Percentiles rank a stretch among this genome's conserved stretches.
Evolutionary conservation across 345 rosid genomes (phyloP).

Genomic region (Heritiera fomes): DNA sequence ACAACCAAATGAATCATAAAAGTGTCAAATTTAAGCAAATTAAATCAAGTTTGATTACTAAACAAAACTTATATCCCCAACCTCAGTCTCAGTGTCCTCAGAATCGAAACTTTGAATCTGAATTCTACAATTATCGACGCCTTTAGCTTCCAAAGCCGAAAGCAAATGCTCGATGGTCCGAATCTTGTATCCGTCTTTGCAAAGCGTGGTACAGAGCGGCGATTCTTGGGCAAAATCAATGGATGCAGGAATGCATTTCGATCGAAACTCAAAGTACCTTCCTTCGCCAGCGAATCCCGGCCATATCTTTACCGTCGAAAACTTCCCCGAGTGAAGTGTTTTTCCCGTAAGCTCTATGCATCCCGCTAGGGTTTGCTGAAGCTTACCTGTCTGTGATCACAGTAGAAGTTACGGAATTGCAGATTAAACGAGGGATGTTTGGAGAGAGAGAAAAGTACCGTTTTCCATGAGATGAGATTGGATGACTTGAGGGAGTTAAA

Average conservation of each 20-base stretch:
- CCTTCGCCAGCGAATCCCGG: conserved; percentile 77
- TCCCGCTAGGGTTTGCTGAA: conserved; percentile 71
- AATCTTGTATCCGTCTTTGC: conserved; percentile 50
- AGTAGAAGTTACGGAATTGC: neutral
- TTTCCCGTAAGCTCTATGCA: conserved; percentile 53
- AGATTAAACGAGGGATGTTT: neutral
- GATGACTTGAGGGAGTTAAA: conserved; percentile 49
- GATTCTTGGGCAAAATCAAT: conserved; percentile 58
- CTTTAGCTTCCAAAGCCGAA: conserved; percentile 77
- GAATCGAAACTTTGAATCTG: conserved; percentile 40
- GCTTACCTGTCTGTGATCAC: conserved; percentile 56
- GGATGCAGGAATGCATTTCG: conserved; percentile 62
- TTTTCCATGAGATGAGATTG: conserved; percentile 54
- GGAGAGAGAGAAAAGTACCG: conserved; percentile 33
- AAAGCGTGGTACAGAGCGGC: conserved; percentile 70
- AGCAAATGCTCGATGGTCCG: conserved; percentile 88
- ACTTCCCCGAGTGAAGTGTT: conserved; percentile 71
- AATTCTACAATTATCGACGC: conserved; percentile 79
- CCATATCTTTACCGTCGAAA: conserved; percentile 54
- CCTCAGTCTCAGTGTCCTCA: conserved; percentile 55
- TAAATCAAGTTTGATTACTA: neutral
- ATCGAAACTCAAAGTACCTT: conserved; percentile 55
- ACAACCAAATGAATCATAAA: neutral
- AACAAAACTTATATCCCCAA: conserved; percentile 22
- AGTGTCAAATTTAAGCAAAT: neutral